Percentiles rank a stretch among this genome's conserved stretches.
Evolutionary conservation across 2,329 filamentous ascomycete species (phyloP).

Genomic region (Neofusicoccum kwambonambiense): DNA sequence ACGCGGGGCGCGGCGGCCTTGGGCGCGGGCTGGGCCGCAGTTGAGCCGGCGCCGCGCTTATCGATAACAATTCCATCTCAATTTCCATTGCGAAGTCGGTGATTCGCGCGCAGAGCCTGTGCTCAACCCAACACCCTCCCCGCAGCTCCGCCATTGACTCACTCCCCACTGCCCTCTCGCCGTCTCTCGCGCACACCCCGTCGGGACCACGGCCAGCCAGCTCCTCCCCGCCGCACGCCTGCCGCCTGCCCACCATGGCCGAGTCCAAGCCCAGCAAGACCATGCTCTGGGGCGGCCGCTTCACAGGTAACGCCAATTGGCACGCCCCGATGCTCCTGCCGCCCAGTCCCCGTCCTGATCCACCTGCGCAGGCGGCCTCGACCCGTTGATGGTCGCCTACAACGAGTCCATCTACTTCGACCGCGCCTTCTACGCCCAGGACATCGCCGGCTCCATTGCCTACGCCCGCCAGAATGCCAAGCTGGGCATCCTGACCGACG

Average conservation of each 20-base stretch:
- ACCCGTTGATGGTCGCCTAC: conserved; percentile 83
- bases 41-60: background rate
- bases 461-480: conserved; percentile 79
- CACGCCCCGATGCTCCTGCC: background rate
- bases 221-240: background rate
- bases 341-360: background rate
- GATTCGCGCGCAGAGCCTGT: conserved; percentile 11
- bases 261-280: conserved; percentile 35
- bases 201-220: background rate
- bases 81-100: conserved; percentile 11
- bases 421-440: conserved; percentile 72
- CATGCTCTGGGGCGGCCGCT: conserved; percentile 63
- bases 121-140: background rate
- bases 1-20: background rate
- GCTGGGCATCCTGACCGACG: conserved; percentile 67
- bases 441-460: conserved; percentile 77
- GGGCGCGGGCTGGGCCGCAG: too few species aligned
- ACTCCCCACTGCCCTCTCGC: background rate
- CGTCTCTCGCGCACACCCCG: background rate
- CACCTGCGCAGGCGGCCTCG: conserved; percentile 64
- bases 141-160: conserved; percentile 1
- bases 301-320: conserved; percentile 48
- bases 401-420: conserved; percentile 81
- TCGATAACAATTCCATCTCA: background rate
- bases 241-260: conserved; percentile 5